Evolutionary conservation across 2,329 filamentous ascomycete genomes (phyloP).

Genomic region (Colletotrichum sp.): DNA sequence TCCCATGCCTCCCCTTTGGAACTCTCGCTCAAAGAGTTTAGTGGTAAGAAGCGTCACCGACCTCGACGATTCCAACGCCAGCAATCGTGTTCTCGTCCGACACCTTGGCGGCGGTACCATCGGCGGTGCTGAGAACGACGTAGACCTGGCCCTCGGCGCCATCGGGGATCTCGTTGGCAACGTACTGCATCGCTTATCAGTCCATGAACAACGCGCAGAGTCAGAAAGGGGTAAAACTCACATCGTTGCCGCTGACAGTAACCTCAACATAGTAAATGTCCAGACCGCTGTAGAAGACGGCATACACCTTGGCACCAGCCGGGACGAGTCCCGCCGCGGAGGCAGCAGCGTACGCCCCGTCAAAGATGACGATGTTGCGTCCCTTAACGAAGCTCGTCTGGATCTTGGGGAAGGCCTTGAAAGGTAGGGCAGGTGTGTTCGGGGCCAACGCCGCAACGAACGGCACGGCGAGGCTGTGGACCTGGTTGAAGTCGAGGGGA

Average conservation of each 20-base stretch:
- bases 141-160: conserved; percentile 43
- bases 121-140: conserved; percentile 40
- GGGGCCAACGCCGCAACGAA: conserved; percentile 66
- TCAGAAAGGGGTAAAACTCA: conserved; percentile 22
- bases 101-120: conserved; percentile 30
- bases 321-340: conserved; percentile 12
- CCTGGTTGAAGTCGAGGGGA: conserved; percentile 61
- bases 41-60: background rate
- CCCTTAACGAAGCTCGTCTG: conserved; percentile 28
- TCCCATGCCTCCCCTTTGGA: background rate
- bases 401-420: conserved; percentile 64
- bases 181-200: conserved; percentile 17
- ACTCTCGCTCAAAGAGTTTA: background rate
- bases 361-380: conserved; percentile 27
- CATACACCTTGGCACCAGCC: conserved; percentile 26
- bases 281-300: conserved; percentile 36
- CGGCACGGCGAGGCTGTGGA: conserved; percentile 67
- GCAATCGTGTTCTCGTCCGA: conserved; percentile 41
- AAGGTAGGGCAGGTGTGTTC: conserved; percentile 58
- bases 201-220: conserved; percentile 20
- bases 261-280: conserved; percentile 23
- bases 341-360: conserved; percentile 24
- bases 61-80: conserved; percentile 40
- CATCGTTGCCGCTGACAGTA: conserved; percentile 1
- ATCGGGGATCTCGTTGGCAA: conserved; percentile 27